Conservation (phyloP, 371 early-diverging fungal genomes). For the Zychaea mexicana region DNA sequence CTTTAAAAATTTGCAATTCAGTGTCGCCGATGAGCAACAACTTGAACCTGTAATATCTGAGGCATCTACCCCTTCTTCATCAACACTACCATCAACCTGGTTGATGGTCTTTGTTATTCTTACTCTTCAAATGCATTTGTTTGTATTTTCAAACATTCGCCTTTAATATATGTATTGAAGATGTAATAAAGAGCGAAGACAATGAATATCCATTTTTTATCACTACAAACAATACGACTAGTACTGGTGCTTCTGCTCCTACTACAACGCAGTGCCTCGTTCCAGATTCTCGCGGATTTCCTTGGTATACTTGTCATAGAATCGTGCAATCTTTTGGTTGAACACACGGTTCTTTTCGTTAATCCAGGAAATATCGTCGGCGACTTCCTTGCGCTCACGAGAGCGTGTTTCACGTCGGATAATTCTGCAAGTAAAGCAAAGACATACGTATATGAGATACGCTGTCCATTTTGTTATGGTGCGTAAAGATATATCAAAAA, state of each 20-base stretch:
- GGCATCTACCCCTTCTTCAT: neutral
- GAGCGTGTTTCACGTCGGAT: conserved; percentile 71
- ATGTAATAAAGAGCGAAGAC: too few relatives aligned
- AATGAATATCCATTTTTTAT: neutral
- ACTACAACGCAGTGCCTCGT: conserved; percentile 80
- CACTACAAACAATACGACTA: neutral
- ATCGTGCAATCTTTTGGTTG: conserved; percentile 92
- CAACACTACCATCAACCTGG: neutral
- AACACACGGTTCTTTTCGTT: conserved; percentile 95
- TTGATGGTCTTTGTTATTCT: too few relatives aligned
- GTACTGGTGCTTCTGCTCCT: neutral
- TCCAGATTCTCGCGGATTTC: conserved; percentile 91
- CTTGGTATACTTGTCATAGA: conserved; percentile 91
- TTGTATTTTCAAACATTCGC: too few relatives aligned
- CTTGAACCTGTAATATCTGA: neutral
- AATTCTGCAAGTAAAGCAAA: conserved; percentile 42
- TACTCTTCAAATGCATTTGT: too few relatives aligned
- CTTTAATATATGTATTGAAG: too few relatives aligned
- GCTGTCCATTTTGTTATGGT: neutral
- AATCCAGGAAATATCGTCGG: conserved; percentile 94
- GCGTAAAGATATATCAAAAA: neutral
- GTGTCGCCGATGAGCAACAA: neutral
- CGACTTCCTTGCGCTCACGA: conserved; percentile 71
- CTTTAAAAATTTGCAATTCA: neutral
- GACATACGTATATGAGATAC: neutral